A percentile compares a stretch with the other conserved stretches of the same genome.
These are phyloP conservation scores for Hypoxylon sp. DNA, from an alignment of 2,329 filamentous ascomycete species.

Conservation along the genomic window DNA sequence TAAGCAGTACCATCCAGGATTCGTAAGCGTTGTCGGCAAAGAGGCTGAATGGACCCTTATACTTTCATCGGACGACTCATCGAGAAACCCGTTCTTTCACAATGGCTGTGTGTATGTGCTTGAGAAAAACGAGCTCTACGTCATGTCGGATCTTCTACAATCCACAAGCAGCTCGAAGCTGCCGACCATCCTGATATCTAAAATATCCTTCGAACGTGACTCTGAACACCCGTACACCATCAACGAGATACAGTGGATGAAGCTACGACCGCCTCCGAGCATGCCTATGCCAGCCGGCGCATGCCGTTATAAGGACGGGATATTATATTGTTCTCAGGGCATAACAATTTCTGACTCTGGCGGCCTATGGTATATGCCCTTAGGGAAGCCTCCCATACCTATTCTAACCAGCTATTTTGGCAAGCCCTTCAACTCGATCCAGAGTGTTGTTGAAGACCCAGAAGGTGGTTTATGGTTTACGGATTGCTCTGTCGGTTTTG, in stretches of 20 bases:
- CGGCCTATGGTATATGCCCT: slow-evolving; percentile 55
- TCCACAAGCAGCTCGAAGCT: slow-evolving; percentile 56
- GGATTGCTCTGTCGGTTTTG: slow-evolving; percentile 62
- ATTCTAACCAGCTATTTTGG: slow-evolving; percentile 62
- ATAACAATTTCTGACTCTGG: slow-evolving; percentile 45
- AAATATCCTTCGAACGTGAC: slow-evolving; percentile 49
- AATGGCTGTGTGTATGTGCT: slow-evolving; percentile 61
- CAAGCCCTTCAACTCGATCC: slow-evolving; percentile 64
- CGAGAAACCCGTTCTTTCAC: slow-evolving; percentile 63
- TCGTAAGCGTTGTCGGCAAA: slow-evolving; percentile 55
- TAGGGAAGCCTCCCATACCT: slow-evolving; percentile 52
- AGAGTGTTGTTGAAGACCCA: slow-evolving; percentile 58
- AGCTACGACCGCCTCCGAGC: slow-evolving; percentile 59
- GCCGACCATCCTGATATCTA: slow-evolving; percentile 64
- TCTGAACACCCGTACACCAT: slow-evolving; percentile 43
- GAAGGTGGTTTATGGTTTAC: slow-evolving; percentile 66
- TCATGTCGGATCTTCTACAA: slow-evolving; percentile 62
- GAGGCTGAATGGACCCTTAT: slow-evolving; percentile 59
- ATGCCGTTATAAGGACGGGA: slow-evolving; percentile 59
- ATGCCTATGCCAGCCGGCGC: slow-evolving; percentile 64
- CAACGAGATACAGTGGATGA: slow-evolving; percentile 57
- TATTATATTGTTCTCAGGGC: slow-evolving; percentile 63
- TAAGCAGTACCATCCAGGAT: slow-evolving; percentile 57
- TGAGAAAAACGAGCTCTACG: slow-evolving; percentile 60
- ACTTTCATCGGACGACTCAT: slow-evolving; percentile 58